Percentiles rank a stretch among this genome's conserved stretches.
phyloP scores from a whole-genome alignment of 164 flowering plant species.

The Cinnamomum micranthum region DNA sequence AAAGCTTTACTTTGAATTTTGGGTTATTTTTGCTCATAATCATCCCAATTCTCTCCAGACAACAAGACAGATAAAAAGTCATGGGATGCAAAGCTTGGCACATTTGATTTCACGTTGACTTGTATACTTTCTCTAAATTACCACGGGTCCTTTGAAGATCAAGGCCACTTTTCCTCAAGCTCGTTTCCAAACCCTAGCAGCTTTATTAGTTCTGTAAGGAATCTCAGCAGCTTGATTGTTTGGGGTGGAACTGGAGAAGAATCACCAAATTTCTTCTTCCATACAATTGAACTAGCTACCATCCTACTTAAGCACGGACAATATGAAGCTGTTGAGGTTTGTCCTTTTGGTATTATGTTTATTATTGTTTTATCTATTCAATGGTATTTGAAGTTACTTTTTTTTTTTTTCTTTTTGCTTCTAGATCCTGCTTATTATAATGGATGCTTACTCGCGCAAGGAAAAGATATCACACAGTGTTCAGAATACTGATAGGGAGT shows the following conservation, averaged over 20 bases:
- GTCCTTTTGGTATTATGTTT: conserved; percentile 6
- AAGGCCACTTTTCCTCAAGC: conserved; percentile 27
- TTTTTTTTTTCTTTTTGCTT: neutral
- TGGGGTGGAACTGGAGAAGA: conserved; percentile 58
- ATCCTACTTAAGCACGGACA: conserved; percentile 72
- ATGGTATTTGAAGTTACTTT: neutral
- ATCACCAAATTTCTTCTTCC: conserved; percentile 47
- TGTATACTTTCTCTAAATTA: conserved; percentile 46
- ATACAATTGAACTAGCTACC: conserved; percentile 53
- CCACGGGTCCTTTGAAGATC: conserved; percentile 31
- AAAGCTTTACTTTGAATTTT: neutral
- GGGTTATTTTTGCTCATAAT: neutral
- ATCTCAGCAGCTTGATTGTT: conserved; percentile 72
- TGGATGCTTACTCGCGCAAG: conserved; percentile 57
- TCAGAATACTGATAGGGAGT: conserved; percentile 53
- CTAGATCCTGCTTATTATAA: conserved; percentile 51
- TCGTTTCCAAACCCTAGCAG: conserved; percentile 44
- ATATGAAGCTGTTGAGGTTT: conserved; percentile 84
- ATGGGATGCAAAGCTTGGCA: conserved; percentile 72
- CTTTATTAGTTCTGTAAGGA: conserved; percentile 31
- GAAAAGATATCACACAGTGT: conserved; percentile 55
- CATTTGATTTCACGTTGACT: conserved; percentile 60
- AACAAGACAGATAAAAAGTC: conserved; percentile 38
- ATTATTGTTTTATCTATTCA: neutral
- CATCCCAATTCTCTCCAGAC: conserved; percentile 37